Conservation (phyloP, 169 alveolate species). For the Cryptosporidium meleagridis region DNA sequence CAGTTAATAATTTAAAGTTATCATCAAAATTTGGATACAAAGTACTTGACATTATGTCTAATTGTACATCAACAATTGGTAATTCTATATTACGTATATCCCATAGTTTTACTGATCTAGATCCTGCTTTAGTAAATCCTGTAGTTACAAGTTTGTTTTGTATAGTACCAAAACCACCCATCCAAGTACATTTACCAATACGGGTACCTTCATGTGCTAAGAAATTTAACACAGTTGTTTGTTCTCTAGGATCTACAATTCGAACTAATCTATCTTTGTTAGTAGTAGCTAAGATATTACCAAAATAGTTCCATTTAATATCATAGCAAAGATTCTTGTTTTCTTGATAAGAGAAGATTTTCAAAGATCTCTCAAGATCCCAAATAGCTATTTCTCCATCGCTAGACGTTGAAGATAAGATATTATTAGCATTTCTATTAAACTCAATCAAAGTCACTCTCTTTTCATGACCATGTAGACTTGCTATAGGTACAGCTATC, state of each 20-base stretch:
- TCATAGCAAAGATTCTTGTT: slow-evolving; percentile 52
- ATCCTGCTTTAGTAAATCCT: slow-evolving; percentile 59
- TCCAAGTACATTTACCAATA: slow-evolving; percentile 67
- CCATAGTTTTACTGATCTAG: slow-evolving; percentile 69
- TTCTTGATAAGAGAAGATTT: slow-evolving; percentile 35
- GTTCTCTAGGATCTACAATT: slow-evolving; percentile 65
- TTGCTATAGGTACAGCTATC: slow-evolving; percentile 27
- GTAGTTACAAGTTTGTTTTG: slow-evolving; percentile 54
- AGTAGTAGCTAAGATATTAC: slow-evolving; percentile 32
- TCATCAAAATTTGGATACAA: slow-evolving; percentile 52
- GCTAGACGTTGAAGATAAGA: slow-evolving; percentile 32
- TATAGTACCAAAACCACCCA: slow-evolving; percentile 62
- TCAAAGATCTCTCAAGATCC: slow-evolving; percentile 53
- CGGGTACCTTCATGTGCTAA: slow-evolving; percentile 72
- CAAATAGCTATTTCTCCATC: slow-evolving; percentile 60
- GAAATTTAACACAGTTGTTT: slow-evolving; percentile 10
- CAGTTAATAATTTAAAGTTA: slow-evolving; percentile 47
- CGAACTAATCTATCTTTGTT: slow-evolving; percentile 50
- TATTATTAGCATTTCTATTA: slow-evolving; percentile 45
- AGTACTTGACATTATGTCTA: slow-evolving; percentile 73
- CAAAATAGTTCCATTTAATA: slow-evolving; percentile 64
- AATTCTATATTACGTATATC: slow-evolving; percentile 32
- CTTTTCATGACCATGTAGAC: slow-evolving; percentile 65
- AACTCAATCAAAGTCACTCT: slow-evolving; percentile 60
- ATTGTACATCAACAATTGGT: slow-evolving; percentile 31